phyloP scores from a whole-genome alignment of 495 filamentous ascomycete species.

The Glarea lozoyensis region DNA sequence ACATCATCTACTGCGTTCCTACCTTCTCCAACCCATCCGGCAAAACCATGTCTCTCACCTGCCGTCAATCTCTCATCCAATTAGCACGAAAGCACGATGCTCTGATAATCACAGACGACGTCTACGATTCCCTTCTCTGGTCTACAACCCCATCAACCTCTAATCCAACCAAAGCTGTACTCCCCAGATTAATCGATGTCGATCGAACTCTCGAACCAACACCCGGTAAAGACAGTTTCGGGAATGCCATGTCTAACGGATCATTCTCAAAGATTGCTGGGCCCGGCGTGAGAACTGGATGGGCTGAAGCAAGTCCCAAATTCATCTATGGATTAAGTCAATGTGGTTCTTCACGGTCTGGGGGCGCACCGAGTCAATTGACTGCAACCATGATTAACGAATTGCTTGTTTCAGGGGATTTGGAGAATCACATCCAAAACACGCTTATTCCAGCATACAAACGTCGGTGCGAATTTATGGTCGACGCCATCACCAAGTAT shows the following conservation, averaged over 20 bases:
- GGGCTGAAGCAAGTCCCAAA: conserved; percentile 65
- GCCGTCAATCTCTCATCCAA: conserved; percentile 51
- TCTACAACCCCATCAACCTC: conserved; percentile 24
- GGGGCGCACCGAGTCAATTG: conserved; percentile 69
- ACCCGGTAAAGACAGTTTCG: conserved; percentile 43
- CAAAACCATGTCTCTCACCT: conserved; percentile 56
- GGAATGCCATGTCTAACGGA: conserved; percentile 71
- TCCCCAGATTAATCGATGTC: conserved; percentile 70
- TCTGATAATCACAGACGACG: conserved; percentile 76
- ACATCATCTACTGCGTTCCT: conserved; percentile 76
- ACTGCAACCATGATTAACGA: conserved; percentile 55
- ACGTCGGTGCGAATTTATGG: conserved; percentile 26
- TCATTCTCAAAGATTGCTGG: conserved; percentile 80
- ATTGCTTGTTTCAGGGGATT: conserved; percentile 41
- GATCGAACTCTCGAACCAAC: conserved; percentile 15
- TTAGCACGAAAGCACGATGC: conserved; percentile 68
- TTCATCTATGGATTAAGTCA: conserved; percentile 59
- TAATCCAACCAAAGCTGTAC: conserved; percentile 26
- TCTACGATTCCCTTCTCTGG: conserved; percentile 86
- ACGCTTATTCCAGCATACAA: conserved; percentile 45
- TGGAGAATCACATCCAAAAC: conserved; percentile 33
- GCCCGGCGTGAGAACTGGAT: conserved; percentile 72
- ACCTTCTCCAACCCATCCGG: conserved; percentile 77
- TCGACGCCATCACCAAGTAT: conserved; percentile 42
- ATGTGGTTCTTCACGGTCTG: conserved; percentile 61